Evolutionary conservation across 495 filamentous ascomycete species (phyloP), one percentile per base, ranked within the genome.

Genomic region (Acidiella bohemica): DNA sequence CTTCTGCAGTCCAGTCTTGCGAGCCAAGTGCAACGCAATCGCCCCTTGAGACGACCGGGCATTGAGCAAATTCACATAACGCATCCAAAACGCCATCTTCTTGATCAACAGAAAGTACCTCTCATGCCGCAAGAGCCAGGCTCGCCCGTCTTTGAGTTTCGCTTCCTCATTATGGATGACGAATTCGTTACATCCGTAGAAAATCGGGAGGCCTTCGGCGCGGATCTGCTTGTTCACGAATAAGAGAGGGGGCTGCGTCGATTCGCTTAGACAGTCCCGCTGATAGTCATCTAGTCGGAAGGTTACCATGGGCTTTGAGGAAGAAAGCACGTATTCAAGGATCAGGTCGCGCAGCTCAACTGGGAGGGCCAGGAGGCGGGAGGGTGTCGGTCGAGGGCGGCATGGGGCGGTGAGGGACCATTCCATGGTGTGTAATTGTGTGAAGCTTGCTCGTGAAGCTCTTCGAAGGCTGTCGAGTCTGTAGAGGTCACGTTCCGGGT

Each of bases 271-370:
- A 20, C 10, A 31, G 29, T 35, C 36, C 9, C 30, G 36, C 26
- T 47, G 44, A 32, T 47, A 47, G 21, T 18, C 17, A 22, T 47
- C 44, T n/a, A 47, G 37, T 16, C 37, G 36, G 37, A 41, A 47
- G 4, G 44, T 16, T 1, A 47, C 44, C 10, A 47, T n/a, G n/a
- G 44, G 16, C 18, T 41, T 40, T 8, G 5, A 2, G 20, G 36
- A 40, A 2, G 24, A 13, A 2, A 47, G 30, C 3, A 37, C 44
- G 32, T 24, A 47, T 18, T 40, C 37, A 37, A 35, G 41, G 31
- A 47, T 47, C 2, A 16, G n/a, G 8, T 33, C 36, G 6, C 44
- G 44, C 12, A 47, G 27, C 29, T 47, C 44, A 2, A 37, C 3
- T 2, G 44, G 44, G 3, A 47, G 19, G 5, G 9, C 28, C 9